Evolutionary conservation across 2,329 filamentous ascomycete genomes (phyloP).

Genomic region (Claviceps digitariae): DNA sequence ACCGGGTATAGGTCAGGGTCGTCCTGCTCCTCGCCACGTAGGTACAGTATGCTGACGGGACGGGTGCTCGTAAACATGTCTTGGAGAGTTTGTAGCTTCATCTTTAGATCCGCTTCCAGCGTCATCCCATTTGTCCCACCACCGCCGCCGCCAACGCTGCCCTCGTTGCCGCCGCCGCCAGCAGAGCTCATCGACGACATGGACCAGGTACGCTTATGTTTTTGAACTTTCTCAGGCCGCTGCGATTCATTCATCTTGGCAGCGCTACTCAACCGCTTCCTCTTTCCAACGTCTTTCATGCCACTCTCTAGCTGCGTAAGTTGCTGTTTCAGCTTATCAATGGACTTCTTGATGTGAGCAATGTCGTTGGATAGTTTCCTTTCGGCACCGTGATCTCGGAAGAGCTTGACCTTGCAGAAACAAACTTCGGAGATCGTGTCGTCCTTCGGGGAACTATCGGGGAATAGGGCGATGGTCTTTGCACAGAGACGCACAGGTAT

Average conservation of each 20-base stretch:
- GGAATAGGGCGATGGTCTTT: conserved; percentile 61
- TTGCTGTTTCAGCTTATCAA: conserved; percentile 91
- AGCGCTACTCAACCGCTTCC: conserved; percentile 41
- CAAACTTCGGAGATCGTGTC: conserved; percentile 55
- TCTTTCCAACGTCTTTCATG: conserved; percentile 52
- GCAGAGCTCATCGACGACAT: conserved; percentile 67
- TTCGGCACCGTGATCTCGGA: conserved; percentile 90
- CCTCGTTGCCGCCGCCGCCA: conserved; percentile 25
- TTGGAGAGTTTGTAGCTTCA: conserved; percentile 64
- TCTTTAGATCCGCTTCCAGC: conserved; percentile 62
- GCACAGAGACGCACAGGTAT: conserved; percentile 88
- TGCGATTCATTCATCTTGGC: conserved; percentile 35
- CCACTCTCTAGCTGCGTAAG: conserved; percentile 64
- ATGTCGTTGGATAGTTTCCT: conserved; percentile 91
- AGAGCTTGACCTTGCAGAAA: conserved; percentile 94
- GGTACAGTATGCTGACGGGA: conserved; percentile 63
- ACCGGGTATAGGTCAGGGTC: conserved; percentile 72
- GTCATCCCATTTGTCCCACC: conserved; percentile 31
- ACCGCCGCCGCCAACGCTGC: conserved; percentile 25
- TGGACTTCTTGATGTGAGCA: conserved; percentile 88
- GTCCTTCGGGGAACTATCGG: conserved; percentile 34
- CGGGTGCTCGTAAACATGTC: conserved; percentile 83
- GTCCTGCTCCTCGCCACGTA: conserved; percentile 63
- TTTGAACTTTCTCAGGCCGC: conserved; percentile 68
- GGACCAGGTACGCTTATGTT: conserved; percentile 92